Base-by-base conservation (phyloP, 352 stramenopile genomes). In the Pythium sukuiense region DNA sequence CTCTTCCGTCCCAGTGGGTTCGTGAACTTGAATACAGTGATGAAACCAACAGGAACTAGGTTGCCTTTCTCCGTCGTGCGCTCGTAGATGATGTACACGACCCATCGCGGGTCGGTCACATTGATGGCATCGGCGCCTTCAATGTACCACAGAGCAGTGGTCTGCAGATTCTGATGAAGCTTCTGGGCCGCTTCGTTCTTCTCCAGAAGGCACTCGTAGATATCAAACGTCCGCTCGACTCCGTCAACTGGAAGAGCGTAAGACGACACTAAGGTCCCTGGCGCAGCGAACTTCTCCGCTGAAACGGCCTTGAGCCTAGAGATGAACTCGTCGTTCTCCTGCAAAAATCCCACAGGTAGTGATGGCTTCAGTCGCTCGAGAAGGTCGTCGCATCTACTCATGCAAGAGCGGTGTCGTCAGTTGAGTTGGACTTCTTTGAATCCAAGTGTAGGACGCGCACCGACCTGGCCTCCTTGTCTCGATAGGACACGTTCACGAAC, bases 21-120 rank as follows among this genome's bases (percentile, higher is more conserved):
- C 55, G 66, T 78, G 69, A 96, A 96, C 61, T 86, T 92, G 61
- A 96, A 96, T 12, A 96, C 62, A 8, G 85, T 96, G 59, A 92
- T 67, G 62, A 80, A 96, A 4, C 87, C 87, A 0, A 89, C 81
- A 6, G 81, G 83, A 2, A 57, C 49, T 39, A 83, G 86, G 20
- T 43, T 37, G 16, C 66, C 59, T 3, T 24, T 58, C 2, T 62
- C 49, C 3, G 70, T 50, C 0, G 64, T 56, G 8, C 79, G 77
- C 61, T 92, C 81, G 72, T 93, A 93, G 29, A 85, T 71, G 20
- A 91, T n/a, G 71, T 96, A 94, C 14, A 93, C 49, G 18, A 90
- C 67, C 87, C 87, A 96, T 16, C 85, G 79, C 37, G 82, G 76
- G 37, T 96, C 87, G 1, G 65, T 67, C 13, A 94, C 85, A 27